Evolutionary conservation across 768 basidiomycete genomes (phyloP), one percentile per base, ranked within the genome.

Genomic region (Lentinula sp.): DNA sequence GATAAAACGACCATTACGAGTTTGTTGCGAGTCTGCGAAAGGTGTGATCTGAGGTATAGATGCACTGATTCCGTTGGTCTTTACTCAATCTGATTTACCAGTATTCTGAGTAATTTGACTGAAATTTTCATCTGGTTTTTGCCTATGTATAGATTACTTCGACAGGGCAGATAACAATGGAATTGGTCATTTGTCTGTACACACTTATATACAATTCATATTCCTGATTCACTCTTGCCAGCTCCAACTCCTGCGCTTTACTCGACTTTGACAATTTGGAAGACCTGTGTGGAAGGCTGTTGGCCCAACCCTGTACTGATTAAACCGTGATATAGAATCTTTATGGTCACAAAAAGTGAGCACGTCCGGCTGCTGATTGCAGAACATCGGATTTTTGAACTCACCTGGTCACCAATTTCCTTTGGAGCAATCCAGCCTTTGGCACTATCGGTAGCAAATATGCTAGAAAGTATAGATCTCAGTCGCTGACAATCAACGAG

Each of bases 31-130:
- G 28, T 28, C 28, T 28, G 28, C 42, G 40, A 69, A 76, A 79
- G 45, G 82, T 65, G 54, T 69, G 72, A 69, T 80, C 79, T 16
- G n/a, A n/a, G n/a, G 64, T 73, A 76, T 5, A 77, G 76, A 11
- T 80, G 70, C 56, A 80, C 65, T 0, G 70, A 71, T 7, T 4
- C 28, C 3, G 28, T 3, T 28, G 28, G 28, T 28, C 28, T 28
- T 28, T 28, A 3, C 3, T 3, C 2, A 4, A 28, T 28, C 28
- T 28, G 3, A 28, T 28, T 3, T 28, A 28, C 28, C 28, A 3
- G 28, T 0, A 23, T 23, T 28, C 28, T 2, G 28, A 28, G 28
- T 28, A 28, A 28, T 28, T 28, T 28, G 28, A 3, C 28, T 28
- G 28, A 28, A 2, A 28, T 28, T 28, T 28, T 28, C 28, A 28